Evolutionary conservation across 2,329 filamentous ascomycete genomes (phyloP), one percentile per base, ranked within the genome.

Genomic region (Fusarium coicis): DNA sequence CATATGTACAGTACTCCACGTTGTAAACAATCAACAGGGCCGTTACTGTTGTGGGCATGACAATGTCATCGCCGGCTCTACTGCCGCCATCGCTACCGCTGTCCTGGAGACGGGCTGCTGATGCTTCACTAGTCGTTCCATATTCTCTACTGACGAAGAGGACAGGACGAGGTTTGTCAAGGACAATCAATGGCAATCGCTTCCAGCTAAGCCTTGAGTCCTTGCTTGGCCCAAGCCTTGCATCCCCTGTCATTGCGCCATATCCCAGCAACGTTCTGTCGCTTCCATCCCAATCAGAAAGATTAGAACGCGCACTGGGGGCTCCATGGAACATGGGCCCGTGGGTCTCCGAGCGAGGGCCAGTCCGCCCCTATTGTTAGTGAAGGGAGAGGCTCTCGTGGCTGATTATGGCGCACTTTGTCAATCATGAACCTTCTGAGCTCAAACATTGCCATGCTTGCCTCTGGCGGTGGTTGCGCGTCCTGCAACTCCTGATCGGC

Each of bases 171-270:
- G 32, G 34, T 26, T 49, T 57, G 42, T 55, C 36, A n/a, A 72
- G 52, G 40, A 68, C 63, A 66, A 74, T 68, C 59, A 70, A 60
- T 63, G 46, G 61, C 47, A 61, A 63, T 66, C 52, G 44, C 53
- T 53, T 61, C 64, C 63, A 66, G 58, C 72, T 67, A 63, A 59
- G 66, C 44, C 56, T 57, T 44, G 55, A 63, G 36, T 36, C 54
- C 59, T 70, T 73, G 64, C 64, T 70, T 73, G 64, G 66, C 59
- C 63, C 65, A 68, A 76, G 74, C 75, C 68, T 73, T 76, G 68
- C 54, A 47, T 56, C 47, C 75, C 75, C 66, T 77, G 73, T 61
- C 60, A 73, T 77, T 77, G 74, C 75, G 75, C 75, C 75, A 77
- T 77, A 77, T 74, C 73, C 71, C 57, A 63, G 70, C 58, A 63